Percentiles rank a stretch among this genome's conserved stretches.
Evolutionary conservation across 2,329 filamentous ascomycete genomes (phyloP).

Genomic region (Ophiostoma angusticollis): DNA sequence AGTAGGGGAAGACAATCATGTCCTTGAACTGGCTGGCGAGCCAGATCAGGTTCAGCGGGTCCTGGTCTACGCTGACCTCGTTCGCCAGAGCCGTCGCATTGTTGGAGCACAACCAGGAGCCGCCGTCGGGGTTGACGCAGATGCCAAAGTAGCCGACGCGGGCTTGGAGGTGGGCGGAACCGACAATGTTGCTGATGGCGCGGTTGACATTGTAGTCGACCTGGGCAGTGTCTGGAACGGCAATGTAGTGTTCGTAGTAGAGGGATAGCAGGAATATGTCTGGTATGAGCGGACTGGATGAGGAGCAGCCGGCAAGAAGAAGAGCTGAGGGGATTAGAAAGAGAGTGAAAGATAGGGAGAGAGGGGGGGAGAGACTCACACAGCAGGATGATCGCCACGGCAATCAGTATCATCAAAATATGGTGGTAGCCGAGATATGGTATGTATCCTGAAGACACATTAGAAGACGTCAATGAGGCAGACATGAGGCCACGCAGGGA

Average conservation of each 20-base stretch:
- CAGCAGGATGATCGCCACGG: constrained; percentile 81
- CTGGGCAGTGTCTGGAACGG: constrained; percentile 71
- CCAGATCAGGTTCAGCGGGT: constrained; percentile 95
- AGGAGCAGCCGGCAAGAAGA: constrained; percentile 88
- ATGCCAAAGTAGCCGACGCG: constrained; percentile 97
- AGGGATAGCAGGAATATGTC: constrained; percentile 96
- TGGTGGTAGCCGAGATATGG: constrained; percentile 64
- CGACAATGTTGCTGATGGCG: constrained; percentile 83
- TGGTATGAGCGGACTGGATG: constrained; percentile 86
- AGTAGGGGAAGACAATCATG: constrained; percentile 93
- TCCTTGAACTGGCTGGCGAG: constrained; percentile 95
- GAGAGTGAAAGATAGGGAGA: background rate
- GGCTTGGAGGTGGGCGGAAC: constrained; percentile 69
- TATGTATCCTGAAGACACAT: constrained; percentile 38
- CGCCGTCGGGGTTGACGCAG: constrained; percentile 83
- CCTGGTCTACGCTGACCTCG: constrained; percentile 79
- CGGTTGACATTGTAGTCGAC: constrained; percentile 79
- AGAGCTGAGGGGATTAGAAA: constrained; percentile 48
- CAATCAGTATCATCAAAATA: constrained; percentile 96
- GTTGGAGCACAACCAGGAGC: constrained; percentile 89
- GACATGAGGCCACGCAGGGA: background rate
- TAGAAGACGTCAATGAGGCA: background rate
- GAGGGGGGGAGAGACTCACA: constrained; percentile 46
- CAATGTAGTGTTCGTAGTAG: constrained; percentile 82
- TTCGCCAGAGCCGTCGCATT: constrained; percentile 90